Evolutionary conservation across 2,329 filamentous ascomycete species (phyloP), one percentile per base, ranked within the genome.

Genomic region (Ceratocystis eucalypticola): DNA sequence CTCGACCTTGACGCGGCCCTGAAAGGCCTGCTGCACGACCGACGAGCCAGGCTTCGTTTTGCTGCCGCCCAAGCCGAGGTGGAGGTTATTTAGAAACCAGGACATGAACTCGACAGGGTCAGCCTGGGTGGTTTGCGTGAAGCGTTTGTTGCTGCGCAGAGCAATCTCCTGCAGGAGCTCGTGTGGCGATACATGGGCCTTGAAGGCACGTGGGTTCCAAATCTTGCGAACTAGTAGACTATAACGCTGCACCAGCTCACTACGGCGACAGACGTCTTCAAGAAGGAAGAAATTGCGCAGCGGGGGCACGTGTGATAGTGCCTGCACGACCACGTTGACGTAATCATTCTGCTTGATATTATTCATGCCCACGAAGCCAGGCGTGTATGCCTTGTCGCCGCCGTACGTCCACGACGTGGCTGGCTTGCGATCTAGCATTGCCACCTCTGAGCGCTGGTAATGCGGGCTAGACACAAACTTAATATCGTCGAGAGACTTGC

Each of bases 291-390:
- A 97, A 74, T 97, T 96, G 44, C 94, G 86, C 70, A 99, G 79
- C 3, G 94, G 93, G 22, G 86, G 80, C 30, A 97, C 91, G 75
- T 99, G 94, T 2, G 93, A 87, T 46, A 99, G 82, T 5, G 92
- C 88, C 75, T 99, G 94, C 62, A 96, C 88, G 2, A 96, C 84
- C 30, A 96, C 93, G 74, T 99, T 99, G 73, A 97, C 83, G 77
- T 99, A 99, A 79, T 99, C 94, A 77, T 99, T 99, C 67, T 94
- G 91, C 76, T 99, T 99, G 81, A 99, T 96, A 77, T 99, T 99
- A 81, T 99, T 99, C 89, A 99, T 95, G 70, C 94, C 94, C 69
- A 99, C 91, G 74, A 92, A 99, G 5, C 94, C 93, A 22, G 94
- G 94, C 70, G 87, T 87, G 77, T 99, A 99, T 74, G 88, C 85